Base-by-base conservation (phyloP, 2,329 filamentous ascomycete genomes). In the Hirsutella rhossiliensis region DNA sequence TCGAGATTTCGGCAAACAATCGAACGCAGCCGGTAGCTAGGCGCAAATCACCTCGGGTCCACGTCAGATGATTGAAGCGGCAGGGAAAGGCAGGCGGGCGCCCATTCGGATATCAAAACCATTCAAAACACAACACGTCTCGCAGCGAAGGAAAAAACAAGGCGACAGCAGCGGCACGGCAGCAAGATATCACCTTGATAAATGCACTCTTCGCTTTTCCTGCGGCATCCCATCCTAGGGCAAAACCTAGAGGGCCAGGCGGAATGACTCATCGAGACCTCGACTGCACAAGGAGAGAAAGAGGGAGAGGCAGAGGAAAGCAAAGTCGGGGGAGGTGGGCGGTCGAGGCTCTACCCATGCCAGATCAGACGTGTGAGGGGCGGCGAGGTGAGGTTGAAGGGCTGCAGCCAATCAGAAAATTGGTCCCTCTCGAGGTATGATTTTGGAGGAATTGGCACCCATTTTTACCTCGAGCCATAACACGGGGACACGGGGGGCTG, bases 321-420 rank as follows among this genome's bases (percentile, higher is more conserved):
- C 31, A 46, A 47, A 45, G 45, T 43, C 41, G 40, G 47, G 41
- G 31, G 43, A 42, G 48, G 50, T 51, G 48, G 48, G 48, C 47
- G 46, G 48, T 50, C 44, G 46, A 45, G 41, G 44, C 44, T 48
- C 49, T 46, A 50, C 49, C 49, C 49, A 50, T 50, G 43, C 38
- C 45, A 51, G 58, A 62, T 62, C 59, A 61, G 54, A 59, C 51
- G 54, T 38, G 28, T 30, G 34, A 37, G 34, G 34, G 34, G 56
- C 53, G 50, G 52, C 52, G 50, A 60, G 54, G 55, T 59, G 58
- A 59, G 54, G 58, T 56, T 52, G 55, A 50, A 41, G 36, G 38
- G 30, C 40, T 45, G 52, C 42, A 56, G 51, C 62, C 62, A 65
- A 64, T 64, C 60, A 65, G 54, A 64, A 64, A 63, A 62, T 53